Base-by-base conservation (phyloP, 345 rosid species). In the Bruguiera gymnorhiza region DNA sequence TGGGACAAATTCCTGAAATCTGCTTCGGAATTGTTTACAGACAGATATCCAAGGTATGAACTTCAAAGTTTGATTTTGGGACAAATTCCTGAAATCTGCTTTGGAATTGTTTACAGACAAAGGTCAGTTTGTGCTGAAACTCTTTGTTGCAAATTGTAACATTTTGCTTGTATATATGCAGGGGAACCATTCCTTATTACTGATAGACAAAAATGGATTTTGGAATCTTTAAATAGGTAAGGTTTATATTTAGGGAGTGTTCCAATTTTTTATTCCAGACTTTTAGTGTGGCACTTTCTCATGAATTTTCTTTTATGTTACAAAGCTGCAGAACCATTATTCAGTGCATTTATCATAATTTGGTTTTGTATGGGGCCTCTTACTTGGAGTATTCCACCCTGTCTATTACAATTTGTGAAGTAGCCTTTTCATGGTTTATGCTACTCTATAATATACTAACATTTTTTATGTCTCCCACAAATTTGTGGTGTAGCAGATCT, bases 171-270 rank as follows among this genome's bases (percentile, higher is more conserved):
- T 20, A 37, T n/a, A 56, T 60, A 24, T 89, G 83, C 93, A 89
- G 98, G 97, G 57, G 93, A 94, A 75, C 87, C 92, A 26, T 91
- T 83, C 78, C 88, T 91, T 69, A 75, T 87, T 65, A 86, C 88
- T 24, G 97, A 89, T 78, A 83, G 92, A 74, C 70, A 83, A 26
- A 68, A 85, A 69, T 63, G 91, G 97, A 78, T 94, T 87, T 79
- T 94, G 99, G 97, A 94, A 94, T 79, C 80, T 92, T 73, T 80
- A 89, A 89, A 83, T 94, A 96, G 99, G 98, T 91, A 80, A 81
- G 80, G 70, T 66, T 64, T 66, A 34, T 62, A 24, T n/a, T 34
- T 32, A 5, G n/a, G 8, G 23, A 29, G 21, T 26, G 27, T 27
- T 30, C 8, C 10, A n/a, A 30, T 26, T 55, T 55, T 10, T 24